Percentiles rank a stretch among this genome's conserved stretches.
phyloP scores from a whole-genome alignment of 192 early-diverging fungal genomes.

The Coemansia sp. region DNA sequence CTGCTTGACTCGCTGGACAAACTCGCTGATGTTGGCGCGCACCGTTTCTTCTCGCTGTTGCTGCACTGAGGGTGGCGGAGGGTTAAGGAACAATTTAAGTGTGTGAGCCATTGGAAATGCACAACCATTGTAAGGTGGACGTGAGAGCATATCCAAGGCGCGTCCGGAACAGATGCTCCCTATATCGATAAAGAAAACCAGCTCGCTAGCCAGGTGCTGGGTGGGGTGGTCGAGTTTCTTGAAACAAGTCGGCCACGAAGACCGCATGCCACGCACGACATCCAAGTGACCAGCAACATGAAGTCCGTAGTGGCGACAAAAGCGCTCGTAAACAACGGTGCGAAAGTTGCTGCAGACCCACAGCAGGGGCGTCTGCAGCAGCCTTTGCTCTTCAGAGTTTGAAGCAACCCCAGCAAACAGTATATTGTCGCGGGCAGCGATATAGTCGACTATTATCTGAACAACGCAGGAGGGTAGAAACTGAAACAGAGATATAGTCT shows the following conservation, averaged over 20 bases:
- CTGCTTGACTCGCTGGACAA: neutral
- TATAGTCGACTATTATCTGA: neutral
- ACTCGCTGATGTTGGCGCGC: neutral
- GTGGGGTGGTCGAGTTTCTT: neutral
- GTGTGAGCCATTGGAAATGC: neutral
- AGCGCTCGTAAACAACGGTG: neutral
- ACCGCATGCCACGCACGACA: neutral
- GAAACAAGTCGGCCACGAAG: neutral
- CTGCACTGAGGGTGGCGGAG: neutral
- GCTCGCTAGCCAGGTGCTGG: neutral
- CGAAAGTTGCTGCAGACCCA: conserved; percentile 1
- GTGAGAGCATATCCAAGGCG: neutral
- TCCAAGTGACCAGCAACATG: neutral
- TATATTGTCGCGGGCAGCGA: neutral
- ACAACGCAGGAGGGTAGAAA: neutral
- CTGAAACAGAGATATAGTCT: neutral
- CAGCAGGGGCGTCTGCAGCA: neutral
- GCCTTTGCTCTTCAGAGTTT: neutral
- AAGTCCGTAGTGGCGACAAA: neutral
- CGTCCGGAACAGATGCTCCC: neutral
- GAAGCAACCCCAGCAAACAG: neutral
- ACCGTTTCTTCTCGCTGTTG: neutral
- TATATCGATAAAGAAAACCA: neutral
- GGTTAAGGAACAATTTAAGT: neutral
- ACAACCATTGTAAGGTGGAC: neutral